Base-by-base conservation (phyloP, 257 asterid species). In the Scutellaria baicalensis region DNA sequence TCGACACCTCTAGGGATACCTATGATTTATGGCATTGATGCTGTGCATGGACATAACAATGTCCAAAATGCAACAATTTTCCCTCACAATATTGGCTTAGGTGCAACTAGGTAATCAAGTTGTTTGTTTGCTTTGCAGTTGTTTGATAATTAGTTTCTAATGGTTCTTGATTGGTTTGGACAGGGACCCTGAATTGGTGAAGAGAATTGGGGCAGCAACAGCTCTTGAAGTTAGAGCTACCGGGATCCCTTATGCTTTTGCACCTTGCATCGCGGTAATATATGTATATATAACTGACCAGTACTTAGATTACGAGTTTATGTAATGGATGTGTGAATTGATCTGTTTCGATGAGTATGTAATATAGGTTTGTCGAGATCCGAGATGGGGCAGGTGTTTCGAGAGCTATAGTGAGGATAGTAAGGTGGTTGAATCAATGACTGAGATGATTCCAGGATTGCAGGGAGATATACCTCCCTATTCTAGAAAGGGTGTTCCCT, bases 381-480 rank as follows among this genome's bases (percentile, higher is more conserved):
- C 92, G 1, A 83, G 97, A 69, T 90, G 97, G 97, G 97, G 97
- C 7, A 80, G 97, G 44, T 90, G 97, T 68, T 90, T 69, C 20
- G 97, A 90, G 70, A 90, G 97, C 79, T 90, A 83, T 18, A 83
- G 95, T 44, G 97, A 90, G 66, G 90, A 90, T 68, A 85, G 88
- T 0, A 66, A 33, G 20, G 51, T 90, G 21, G 97, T 90, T 71
- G 75, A 76, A 55, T 21, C 75, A 58, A 90, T 90, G 97, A 90
- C 97, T n/a, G 88, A 86, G 72, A 14, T 90, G 18, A 85, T 90
- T 38, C 72, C 93, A 0, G 97, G 97, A 52, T 76, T 90, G 49
- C 97, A 90, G 72, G 97, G 97, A 40, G 93, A 86, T 7, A 39
- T 76, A 36, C 87, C 89, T 9, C 48, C 85, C 0, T 73, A 81